Evolutionary conservation across 768 basidiomycete genomes (phyloP), one percentile per base, ranked within the genome.

Genomic region (Rickenella mellea): DNA sequence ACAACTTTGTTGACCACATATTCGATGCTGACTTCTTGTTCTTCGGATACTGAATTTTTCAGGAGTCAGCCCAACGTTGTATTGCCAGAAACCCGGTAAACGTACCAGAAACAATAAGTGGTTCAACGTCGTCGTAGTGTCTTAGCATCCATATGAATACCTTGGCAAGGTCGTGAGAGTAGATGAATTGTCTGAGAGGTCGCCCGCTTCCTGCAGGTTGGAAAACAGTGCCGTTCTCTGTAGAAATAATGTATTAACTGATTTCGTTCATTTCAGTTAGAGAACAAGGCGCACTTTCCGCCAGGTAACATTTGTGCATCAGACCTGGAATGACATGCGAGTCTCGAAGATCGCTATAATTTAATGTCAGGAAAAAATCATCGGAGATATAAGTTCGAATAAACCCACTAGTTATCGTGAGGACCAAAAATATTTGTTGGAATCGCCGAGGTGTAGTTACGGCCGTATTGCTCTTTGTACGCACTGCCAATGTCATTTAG

Each of bases 391-490:
- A n/a, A 9, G 27, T 12, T n/a, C 15, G 21, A 39, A 19, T 14
- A 14, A 19, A 57, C 72, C 43, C 48, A 85, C 88, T 86, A 98
- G 67, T 97, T 97, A 64, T 96, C 93, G 55, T 89, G 61, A 4
- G 87, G 88, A 11, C 93, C 93, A 56, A 97, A 97, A n/a, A 97
- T 80, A 58, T 93, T 96, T 9, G 94, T 97, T 1, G 94, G 93
- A 55, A 98, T 98, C 11, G 92, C 91, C 30, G 90, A 89, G 4
- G 92, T 96, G 57, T 96, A 97, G 62, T 89, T 90, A 65, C 80
- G 80, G 15, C 92, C 93, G 52, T 83, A 94, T 60, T 97, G 83
- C 51, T 94, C 90, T 65, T 92, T 83, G 72, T 97, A 98, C 0
- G 93, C 93, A 48, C 92, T 93, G 45, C 21, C 21, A 14, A 32